These are phyloP conservation scores for Centella asiatica DNA, from an alignment of 129 eudicot species.

Conservation along the genomic window DNA sequence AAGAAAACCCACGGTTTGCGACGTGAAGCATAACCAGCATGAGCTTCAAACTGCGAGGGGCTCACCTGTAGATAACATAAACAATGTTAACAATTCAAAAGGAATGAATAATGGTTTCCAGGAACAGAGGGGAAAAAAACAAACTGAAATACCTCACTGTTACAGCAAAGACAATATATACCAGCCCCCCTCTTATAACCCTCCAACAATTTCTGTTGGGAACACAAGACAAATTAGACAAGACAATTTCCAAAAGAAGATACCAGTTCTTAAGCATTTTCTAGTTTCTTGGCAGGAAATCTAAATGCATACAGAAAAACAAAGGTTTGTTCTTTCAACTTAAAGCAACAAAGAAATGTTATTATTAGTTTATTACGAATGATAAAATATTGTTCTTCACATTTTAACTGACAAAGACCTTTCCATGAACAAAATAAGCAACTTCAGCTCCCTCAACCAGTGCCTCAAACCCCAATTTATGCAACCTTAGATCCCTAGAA, in stretches of 20 bases:
- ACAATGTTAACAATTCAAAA: constrained; percentile 12
- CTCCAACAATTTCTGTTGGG: constrained; percentile 56
- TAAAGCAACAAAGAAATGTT: not conserved
- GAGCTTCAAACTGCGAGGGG: constrained; percentile 90
- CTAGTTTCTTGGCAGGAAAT: no score
- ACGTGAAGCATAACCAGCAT: constrained; percentile 90
- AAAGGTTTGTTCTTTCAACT: not conserved
- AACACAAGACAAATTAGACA: not conserved
- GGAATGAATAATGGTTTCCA: not conserved
- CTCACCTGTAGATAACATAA: constrained; percentile 53
- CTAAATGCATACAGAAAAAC: not conserved
- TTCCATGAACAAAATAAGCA: constrained; percentile 60
- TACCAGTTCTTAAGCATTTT: not conserved
- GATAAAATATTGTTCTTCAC: not conserved
- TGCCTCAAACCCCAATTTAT: constrained; percentile 62
- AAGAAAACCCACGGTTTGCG: constrained; percentile 76
- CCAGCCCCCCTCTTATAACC: constrained; percentile 71
- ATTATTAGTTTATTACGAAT: not conserved
- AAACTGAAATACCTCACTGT: constrained; percentile 55
- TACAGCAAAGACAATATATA: constrained; percentile 70
- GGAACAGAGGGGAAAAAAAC: not conserved
- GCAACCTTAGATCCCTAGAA: constrained; percentile 75
- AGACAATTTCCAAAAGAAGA: not conserved
- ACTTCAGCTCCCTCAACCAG: constrained; percentile 75
- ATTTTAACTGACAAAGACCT: constrained; percentile 38